Evolutionary conservation across 2,329 filamentous ascomycete species (phyloP), one percentile per base, ranked within the genome.

Genomic region (Aspergillus sp.): DNA sequence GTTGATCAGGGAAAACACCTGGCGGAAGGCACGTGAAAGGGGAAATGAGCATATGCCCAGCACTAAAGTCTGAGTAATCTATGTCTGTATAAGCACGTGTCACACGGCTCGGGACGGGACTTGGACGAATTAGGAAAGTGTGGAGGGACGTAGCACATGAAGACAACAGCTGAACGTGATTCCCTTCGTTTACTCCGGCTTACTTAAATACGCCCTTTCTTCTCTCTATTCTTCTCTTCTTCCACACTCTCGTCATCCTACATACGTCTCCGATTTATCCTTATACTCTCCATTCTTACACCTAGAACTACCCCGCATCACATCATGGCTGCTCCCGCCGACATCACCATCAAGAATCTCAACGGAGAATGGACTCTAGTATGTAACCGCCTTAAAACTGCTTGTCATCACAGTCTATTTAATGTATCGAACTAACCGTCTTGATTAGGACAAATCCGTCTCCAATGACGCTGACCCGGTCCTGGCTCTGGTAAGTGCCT

Each of bases 291-390:
- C 23, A 23, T 43, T 30, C 32, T 46, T 17, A 15, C 37, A 43
- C 35, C 39, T 30, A 41, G 43, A 43, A 49, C 44, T 47, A 53
- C 54, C 49, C 56, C 46, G 37, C 44, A 51, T 47, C 53, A 49
- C 65, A 78, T 49, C 61, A 90, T 90, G 86, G 85, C 86, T 55
- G 84, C 85, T 52, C 86, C 87, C 48, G 67, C 78, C 45, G 75
- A 77, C 52, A 81, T 84, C 73, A 87, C 78, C 44, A 77, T 83
- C 58, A 77, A 78, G 54, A 77, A 88, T 72, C 77, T 90, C 58
- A 81, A 69, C 59, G 87, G 86, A 53, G 80, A 77, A 61, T 90
- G 83, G 78, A 66, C 75, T 49, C 79, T 90, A 78, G 85, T 88
- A 74, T 58, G 78, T 19, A 10, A 19, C 1, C n/a, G 13, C 20